A percentile compares a stretch with the other conserved stretches of the same genome.
These are phyloP conservation scores for Erigeron philadelphicus DNA, from an alignment of 140 eudicot species.

Conservation along the genomic window DNA sequence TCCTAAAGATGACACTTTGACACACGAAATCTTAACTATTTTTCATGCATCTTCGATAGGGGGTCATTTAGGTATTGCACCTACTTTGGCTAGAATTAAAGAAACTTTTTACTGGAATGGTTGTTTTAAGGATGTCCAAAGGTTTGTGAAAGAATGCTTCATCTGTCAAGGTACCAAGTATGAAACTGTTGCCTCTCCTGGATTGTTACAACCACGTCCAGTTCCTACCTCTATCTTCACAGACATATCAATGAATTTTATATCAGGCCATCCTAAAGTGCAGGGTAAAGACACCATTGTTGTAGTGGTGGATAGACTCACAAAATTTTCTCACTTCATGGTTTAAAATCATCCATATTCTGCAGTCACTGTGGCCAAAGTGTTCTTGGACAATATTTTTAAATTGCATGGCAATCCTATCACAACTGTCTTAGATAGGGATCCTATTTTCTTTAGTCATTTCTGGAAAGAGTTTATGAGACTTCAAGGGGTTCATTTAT, in stretches of 20 bases:
- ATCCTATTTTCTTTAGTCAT: not conserved
- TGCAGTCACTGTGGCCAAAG: not conserved
- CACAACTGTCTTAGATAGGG: not conserved
- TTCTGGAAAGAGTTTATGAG: not conserved
- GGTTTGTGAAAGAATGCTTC: not conserved
- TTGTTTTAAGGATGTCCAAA: too few species aligned
- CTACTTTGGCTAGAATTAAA: too few species aligned
- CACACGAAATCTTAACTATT: too few species aligned
- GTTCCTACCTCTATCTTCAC: not conserved
- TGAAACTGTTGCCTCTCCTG: not conserved
- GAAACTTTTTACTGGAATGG: too few species aligned
- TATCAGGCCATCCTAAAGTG: not conserved
- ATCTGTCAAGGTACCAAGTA: not conserved
- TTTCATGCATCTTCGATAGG: too few species aligned
- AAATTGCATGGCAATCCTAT: not conserved
- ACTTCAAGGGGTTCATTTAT: too few species aligned
- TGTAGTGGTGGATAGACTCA: not conserved
- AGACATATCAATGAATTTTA: not conserved
- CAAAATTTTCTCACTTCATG: not conserved
- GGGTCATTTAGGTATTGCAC: too few species aligned
- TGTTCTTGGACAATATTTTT: not conserved
- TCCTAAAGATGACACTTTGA: too few species aligned
- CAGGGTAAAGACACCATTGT: not conserved
- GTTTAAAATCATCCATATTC: not conserved
- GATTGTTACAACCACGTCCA: not conserved